A percentile compares a stretch with the other conserved stretches of the same genome.
Evolutionary conservation across 441 rosid genomes (phyloP).

Genomic region (Pelargonium cotyledonis): DNA sequence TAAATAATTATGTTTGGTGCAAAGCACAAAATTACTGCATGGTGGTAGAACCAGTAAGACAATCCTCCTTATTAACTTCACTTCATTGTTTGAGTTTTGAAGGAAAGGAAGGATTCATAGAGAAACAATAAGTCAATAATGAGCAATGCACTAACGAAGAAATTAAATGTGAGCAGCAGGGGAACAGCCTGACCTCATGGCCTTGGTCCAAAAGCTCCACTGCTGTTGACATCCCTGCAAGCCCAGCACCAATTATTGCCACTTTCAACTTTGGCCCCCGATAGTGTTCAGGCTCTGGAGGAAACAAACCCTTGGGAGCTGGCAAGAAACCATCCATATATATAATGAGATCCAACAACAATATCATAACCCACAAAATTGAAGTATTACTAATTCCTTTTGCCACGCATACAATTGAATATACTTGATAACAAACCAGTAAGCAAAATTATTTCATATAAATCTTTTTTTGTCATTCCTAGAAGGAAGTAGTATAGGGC

Average conservation of each 20-base stretch:
- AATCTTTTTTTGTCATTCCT: too few species aligned
- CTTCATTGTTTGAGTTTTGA: not conserved
- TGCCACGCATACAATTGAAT: too few species aligned
- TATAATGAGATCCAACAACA: constrained; percentile 13
- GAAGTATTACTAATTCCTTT: too few species aligned
- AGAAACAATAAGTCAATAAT: not conserved
- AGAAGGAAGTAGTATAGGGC: too few species aligned
- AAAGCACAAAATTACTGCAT: constrained; percentile 2
- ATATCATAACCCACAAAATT: not conserved
- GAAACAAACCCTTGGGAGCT: constrained; percentile 98
- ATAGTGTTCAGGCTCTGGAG: constrained; percentile 81
- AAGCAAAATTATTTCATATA: too few species aligned
- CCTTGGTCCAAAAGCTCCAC: constrained; percentile 97
- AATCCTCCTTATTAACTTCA: not conserved
- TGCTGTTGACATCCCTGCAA: constrained; percentile 98
- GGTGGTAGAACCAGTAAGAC: constrained; percentile 5
- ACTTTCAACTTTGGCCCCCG: constrained; percentile 95
- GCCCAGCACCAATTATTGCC: constrained; percentile 96
- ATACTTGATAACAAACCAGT: too few species aligned
- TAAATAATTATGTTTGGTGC: constrained; percentile 5
- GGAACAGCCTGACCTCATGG: constrained; percentile 56
- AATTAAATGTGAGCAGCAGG: not conserved
- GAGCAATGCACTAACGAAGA: not conserved
- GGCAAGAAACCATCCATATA: constrained; percentile 28
- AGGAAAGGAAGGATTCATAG: not conserved